phyloP scores from a whole-genome alignment of 257 asterid species.

The Salvia miltiorrhiza region DNA sequence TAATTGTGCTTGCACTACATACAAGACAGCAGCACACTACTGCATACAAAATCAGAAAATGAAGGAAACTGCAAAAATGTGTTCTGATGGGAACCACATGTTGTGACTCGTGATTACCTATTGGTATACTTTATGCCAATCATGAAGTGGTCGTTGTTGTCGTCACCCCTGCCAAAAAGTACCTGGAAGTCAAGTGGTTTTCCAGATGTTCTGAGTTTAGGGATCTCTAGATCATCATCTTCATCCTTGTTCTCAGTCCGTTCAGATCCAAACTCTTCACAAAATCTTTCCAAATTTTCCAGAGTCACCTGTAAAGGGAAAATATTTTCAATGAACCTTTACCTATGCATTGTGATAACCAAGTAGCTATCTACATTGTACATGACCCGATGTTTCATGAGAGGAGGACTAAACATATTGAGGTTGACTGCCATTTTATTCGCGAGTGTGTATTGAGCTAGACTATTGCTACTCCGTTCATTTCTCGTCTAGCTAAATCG shows the following conservation, averaged over 20 bases:
- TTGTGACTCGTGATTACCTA: constrained; percentile 57
- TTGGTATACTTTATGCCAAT: constrained; percentile 72
- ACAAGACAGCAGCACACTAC: neutral
- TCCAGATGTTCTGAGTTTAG: constrained; percentile 42
- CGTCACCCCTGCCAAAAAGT: constrained; percentile 66
- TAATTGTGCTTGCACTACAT: neutral
- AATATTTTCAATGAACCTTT: neutral
- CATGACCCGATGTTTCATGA: neutral
- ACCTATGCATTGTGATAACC: too few species aligned
- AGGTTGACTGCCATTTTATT: too few species aligned
- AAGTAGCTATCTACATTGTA: too few species aligned
- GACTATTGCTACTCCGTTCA: neutral
- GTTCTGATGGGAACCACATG: constrained; percentile 11
- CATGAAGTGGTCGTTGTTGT: constrained; percentile 87
- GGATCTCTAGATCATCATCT: constrained; percentile 41
- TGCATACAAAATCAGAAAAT: neutral
- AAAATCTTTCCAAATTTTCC: constrained; percentile 72
- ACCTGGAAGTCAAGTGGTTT: constrained; percentile 83
- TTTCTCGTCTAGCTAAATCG: too few species aligned
- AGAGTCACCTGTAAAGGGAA: constrained; percentile 47
- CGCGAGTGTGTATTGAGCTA: too few species aligned
- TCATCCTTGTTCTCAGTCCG: constrained; percentile 44
- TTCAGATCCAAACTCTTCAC: constrained; percentile 70
- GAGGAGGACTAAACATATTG: too few species aligned
- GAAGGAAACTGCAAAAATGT: constrained; percentile 8